These are phyloP conservation scores for Talaromyces sp. DNA, from an alignment of 2,329 filamentous ascomycete species.

Conservation along the genomic window DNA sequence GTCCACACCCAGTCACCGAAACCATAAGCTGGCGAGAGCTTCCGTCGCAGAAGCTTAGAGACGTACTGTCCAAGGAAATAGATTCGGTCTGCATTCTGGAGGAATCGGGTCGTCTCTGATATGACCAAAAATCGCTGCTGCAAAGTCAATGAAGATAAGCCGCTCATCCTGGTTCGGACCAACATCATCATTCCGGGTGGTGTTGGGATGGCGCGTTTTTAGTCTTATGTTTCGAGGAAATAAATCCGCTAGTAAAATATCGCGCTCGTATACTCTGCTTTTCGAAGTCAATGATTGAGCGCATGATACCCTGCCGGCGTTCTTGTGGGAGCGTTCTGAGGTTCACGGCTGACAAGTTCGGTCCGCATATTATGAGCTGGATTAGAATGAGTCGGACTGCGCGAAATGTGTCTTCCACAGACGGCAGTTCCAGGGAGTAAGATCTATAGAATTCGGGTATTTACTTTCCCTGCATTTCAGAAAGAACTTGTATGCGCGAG, in stretches of 20 bases:
- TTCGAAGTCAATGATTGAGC: neutral
- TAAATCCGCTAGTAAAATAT: neutral
- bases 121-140: neutral
- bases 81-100: neutral
- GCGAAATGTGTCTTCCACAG: neutral
- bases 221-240: neutral
- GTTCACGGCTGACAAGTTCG: neutral
- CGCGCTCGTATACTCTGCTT: neutral
- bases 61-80: neutral
- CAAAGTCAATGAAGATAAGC: neutral
- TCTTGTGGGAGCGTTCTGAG: neutral
- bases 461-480: neutral
- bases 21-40: neutral
- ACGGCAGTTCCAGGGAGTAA: neutral
- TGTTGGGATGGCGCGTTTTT: no score
- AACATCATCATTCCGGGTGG: no score
- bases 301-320: neutral
- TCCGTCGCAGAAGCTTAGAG: neutral
- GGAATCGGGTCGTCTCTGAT: neutral
- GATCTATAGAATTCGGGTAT: neutral
- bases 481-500: neutral
- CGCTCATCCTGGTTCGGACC: no score
- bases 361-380: neutral
- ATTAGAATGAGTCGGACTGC: neutral
- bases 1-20: neutral